A percentile compares a stretch with the other conserved stretches of the same genome.
These are phyloP conservation scores for Fusarium sp. DNA, from an alignment of 2,329 filamentous ascomycete genomes.

Conservation along the genomic window DNA sequence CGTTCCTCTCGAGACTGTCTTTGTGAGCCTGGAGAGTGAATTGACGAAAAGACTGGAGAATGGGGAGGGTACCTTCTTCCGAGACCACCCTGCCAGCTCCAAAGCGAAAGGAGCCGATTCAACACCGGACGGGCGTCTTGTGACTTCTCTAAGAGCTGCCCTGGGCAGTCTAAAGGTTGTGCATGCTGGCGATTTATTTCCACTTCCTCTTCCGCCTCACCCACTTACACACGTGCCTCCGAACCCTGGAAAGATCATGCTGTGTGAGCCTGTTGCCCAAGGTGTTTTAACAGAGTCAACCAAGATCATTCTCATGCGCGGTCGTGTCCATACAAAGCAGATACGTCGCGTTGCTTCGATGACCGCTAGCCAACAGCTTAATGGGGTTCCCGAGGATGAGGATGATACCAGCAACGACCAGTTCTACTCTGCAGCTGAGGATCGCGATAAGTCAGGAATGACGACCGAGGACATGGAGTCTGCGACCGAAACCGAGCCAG, in stretches of 20 bases:
- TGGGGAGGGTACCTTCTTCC: constrained; percentile 83
- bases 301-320: constrained; percentile 81
- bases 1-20: constrained; percentile 83
- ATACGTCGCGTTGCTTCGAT: constrained; percentile 59
- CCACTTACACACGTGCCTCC: constrained; percentile 86
- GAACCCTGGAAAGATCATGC: constrained; percentile 84
- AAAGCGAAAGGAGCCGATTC: constrained; percentile 52
- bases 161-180: constrained; percentile 78
- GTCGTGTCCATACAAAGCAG: constrained; percentile 65
- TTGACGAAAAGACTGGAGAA: constrained; percentile 82
- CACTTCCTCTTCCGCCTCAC: constrained; percentile 81
- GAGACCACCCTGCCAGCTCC: constrained; percentile 60
- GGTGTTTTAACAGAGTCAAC: constrained; percentile 80
- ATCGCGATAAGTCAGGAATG: constrained; percentile 69
- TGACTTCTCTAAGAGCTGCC: constrained; percentile 76
- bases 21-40: constrained; percentile 85
- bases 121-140: constrained; percentile 66
- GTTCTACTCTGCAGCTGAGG: constrained; percentile 92
- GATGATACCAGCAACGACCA: constrained; percentile 90
- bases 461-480: constrained; percentile 67
- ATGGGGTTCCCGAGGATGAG: constrained; percentile 69
- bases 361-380: constrained; percentile 54
- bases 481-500: constrained; percentile 69
- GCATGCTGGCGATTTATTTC: constrained; percentile 82
- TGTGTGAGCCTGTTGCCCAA: constrained; percentile 95